Evolutionary conservation across 257 asterid species (phyloP), one percentile per base, ranked within the genome.

Genomic region (Misopates orontium): DNA sequence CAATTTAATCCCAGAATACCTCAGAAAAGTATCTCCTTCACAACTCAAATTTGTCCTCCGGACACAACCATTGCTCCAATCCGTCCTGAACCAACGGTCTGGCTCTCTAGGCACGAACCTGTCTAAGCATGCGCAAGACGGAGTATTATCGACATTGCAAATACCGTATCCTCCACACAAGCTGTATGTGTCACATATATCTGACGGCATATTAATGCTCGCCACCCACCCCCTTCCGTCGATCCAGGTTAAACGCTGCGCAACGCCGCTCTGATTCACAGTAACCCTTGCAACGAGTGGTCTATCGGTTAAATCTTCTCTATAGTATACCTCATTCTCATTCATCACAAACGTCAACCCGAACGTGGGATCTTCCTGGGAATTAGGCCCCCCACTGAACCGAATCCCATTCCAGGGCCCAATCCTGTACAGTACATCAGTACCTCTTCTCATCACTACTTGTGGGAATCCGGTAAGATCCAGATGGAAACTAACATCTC

Each of bases 111-210:
- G 76, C 50, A 45, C 75, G 19, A 83, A 85, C 5, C 63, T 55
- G 1, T 71, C 61, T 21, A 85, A 36, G 59, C 89, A 83, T 23
- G n/a, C 59, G 47, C 92, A 85, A 0, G 49, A 36, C 0, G 80
- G 77, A 15, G 73, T 56, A 9, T 25, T 66, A 2, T 28, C 77
- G 5, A 31, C 31, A 13, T 45, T 23, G 58, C 93, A 85, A 24
- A 49, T 31, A 4, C 80, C 83, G 32, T 72, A 52, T 1, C 81
- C 57, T 0, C 89, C 87, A 54, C 93, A 83, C 1, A 41, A 8
- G 19, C 25, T 57, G 53, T 83, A 85, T 8, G 1, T 8, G 36
- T 79, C 89, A 13, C 89, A 78, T 0, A 5, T 60, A 24, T 77
- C 82, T 4, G 47, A 16, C 1, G 75, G 87, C 16, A 61, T 8